These are phyloP conservation scores for Quambalaria eucalypti DNA, from an alignment of 1,284 basidiomycete species.

Conservation along the genomic window DNA sequence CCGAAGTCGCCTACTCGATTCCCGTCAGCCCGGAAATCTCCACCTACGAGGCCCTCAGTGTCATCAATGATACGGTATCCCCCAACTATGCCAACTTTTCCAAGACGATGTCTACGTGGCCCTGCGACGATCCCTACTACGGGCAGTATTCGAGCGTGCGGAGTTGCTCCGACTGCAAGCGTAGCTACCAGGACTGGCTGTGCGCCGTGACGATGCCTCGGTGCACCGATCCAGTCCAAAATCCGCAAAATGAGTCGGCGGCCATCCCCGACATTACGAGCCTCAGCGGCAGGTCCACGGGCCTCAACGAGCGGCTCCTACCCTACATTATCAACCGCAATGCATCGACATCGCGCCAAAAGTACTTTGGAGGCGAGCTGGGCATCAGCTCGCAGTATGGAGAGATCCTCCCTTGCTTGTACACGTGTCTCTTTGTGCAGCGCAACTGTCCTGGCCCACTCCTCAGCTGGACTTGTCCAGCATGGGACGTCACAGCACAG, in stretches of 20 bases:
- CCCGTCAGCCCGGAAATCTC: conserved; percentile 41
- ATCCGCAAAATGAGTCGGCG: conserved; percentile 20
- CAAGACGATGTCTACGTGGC: conserved; percentile 48
- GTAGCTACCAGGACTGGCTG: conserved; percentile 47
- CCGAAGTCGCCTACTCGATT: conserved; percentile 49
- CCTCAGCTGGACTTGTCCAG: conserved; percentile 37
- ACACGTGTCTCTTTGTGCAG: conserved; percentile 39
- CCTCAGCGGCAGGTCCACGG: conserved; percentile 29
- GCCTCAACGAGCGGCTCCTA: conserved; percentile 24
- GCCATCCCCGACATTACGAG: conserved; percentile 26
- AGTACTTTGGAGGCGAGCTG: conserved; percentile 28
- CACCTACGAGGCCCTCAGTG: conserved; percentile 30
- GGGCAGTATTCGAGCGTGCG: conserved; percentile 48
- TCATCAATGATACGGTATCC: conserved; percentile 38
- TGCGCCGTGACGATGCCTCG: conserved; percentile 49
- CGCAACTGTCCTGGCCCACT: conserved; percentile 35
- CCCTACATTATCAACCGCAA: conserved; percentile 43
- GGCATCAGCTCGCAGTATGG: conserved; percentile 32
- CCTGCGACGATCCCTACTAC: conserved; percentile 42
- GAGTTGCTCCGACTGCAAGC: conserved; percentile 46
- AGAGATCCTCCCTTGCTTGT: conserved; percentile 43
- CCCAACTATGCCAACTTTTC: conserved; percentile 46
- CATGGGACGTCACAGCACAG: conserved; percentile 42
- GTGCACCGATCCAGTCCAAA: conserved; percentile 42
- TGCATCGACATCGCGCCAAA: conserved; percentile 21